phyloP scores from a whole-genome alignment of 1,139 yeast species.

The Arxiozyma slooffiae region DNA sequence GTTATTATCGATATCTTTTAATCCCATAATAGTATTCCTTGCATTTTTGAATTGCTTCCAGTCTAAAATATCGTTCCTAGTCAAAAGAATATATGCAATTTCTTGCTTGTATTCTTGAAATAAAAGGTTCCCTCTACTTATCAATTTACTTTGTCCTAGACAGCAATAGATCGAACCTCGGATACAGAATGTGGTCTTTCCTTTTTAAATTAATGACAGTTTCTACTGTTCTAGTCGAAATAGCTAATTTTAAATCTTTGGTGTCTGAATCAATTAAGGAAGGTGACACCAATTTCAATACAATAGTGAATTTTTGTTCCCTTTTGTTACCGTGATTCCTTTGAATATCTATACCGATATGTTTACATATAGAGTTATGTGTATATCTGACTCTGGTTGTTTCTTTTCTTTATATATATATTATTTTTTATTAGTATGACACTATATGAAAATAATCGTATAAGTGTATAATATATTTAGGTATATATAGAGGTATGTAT shows the following conservation, averaged over 20 bases:
- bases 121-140: slow-evolving; percentile 82
- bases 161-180: slow-evolving; percentile 86
- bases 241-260: slow-evolving; percentile 80
- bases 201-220: slow-evolving; percentile 77
- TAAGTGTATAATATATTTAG: too few species aligned
- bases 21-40: slow-evolving; percentile 71
- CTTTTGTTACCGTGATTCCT: not conserved
- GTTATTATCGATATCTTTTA: slow-evolving; percentile 82
- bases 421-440: too few species aligned
- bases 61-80: slow-evolving; percentile 87
- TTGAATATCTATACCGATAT: too few species aligned
- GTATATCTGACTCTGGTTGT: not conserved
- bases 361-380: too few species aligned
- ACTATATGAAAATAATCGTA: too few species aligned
- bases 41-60: slow-evolving; percentile 90
- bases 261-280: slow-evolving; percentile 88
- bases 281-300: slow-evolving; percentile 76
- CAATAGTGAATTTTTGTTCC: slow-evolving; percentile 47
- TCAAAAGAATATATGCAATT: slow-evolving; percentile 81
- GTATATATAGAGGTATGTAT: too few species aligned
- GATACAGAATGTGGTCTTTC: slow-evolving; percentile 73
- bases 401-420: too few species aligned
- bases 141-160: slow-evolving; percentile 91
- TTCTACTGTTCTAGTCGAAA: slow-evolving; percentile 85
- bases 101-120: slow-evolving; percentile 77